Percentiles rank a stretch among this genome's conserved stretches.
phyloP scores from a whole-genome alignment of 1,284 basidiomycete genomes.

The Apiotrichum akiyoshidainum region DNA sequence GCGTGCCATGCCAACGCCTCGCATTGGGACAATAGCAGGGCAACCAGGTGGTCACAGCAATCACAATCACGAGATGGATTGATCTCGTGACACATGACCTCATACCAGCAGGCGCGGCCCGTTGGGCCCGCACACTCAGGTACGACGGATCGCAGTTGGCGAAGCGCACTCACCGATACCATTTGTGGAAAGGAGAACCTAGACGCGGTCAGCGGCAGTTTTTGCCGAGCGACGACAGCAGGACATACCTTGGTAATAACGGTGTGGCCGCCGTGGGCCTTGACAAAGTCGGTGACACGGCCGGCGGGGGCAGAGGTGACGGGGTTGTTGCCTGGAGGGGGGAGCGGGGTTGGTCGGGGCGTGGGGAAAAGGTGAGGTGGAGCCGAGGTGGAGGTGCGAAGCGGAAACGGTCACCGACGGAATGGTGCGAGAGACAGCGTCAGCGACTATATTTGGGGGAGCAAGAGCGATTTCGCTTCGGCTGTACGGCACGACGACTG shows the following conservation, averaged over 20 bases:
- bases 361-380: constrained; percentile 1
- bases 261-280: constrained; percentile 87
- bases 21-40: too few species aligned
- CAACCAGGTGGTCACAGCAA: too few species aligned
- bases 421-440: constrained; percentile 1
- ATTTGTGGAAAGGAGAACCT: constrained; percentile 96
- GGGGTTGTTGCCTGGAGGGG: constrained; percentile 76
- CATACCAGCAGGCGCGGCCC: background rate
- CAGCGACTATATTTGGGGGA: background rate
- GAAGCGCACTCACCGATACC: constrained; percentile 73
- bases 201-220: constrained; percentile 1
- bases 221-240: background rate
- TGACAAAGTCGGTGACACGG: constrained; percentile 86
- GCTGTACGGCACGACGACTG: background rate
- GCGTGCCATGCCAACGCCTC: too few species aligned
- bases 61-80: background rate
- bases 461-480: background rate
- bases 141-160: background rate
- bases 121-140: too few species aligned
- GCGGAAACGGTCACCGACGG: background rate
- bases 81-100: background rate
- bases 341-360: background rate
- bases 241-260: constrained; percentile 89
- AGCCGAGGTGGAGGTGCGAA: background rate
- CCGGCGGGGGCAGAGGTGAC: constrained; percentile 76